Evolutionary conservation across 208 protist genomes (phyloP).

Genomic region (Leishmania tropica): DNA sequence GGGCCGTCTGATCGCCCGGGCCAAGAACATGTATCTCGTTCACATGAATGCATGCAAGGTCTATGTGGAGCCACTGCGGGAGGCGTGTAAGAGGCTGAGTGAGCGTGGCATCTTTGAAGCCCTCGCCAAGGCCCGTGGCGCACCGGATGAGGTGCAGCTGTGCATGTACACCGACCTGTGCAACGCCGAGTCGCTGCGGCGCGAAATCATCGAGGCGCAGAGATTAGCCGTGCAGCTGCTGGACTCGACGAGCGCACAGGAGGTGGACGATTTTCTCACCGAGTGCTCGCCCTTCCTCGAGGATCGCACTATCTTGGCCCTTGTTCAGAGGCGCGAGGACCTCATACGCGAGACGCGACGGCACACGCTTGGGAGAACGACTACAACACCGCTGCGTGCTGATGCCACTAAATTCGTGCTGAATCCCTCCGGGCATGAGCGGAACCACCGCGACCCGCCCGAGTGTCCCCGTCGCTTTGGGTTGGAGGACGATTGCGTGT

Average conservation of each 20-base stretch:
- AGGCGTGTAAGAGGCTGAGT: conserved; percentile 53
- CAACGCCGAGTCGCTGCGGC: conserved; percentile 56
- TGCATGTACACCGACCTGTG: conserved; percentile 78
- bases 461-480: conserved; percentile 11
- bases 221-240: conserved; percentile 39
- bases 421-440: not conserved
- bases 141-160: conserved; percentile 48
- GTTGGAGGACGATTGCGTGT: conserved; percentile 6
- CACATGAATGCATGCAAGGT: conserved; percentile 57
- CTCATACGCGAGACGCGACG: conserved; percentile 25
- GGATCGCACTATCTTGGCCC: conserved; percentile 51
- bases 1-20: conserved; percentile 26
- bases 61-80: conserved; percentile 65
- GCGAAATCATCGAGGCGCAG: conserved; percentile 44
- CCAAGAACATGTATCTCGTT: conserved; percentile 39
- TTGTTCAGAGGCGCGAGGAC: conserved; percentile 63
- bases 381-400: conserved; percentile 19
- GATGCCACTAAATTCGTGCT: not conserved
- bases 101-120: conserved; percentile 58
- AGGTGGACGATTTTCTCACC: conserved; percentile 61
- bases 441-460: conserved; percentile 1
- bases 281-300: conserved; percentile 51
- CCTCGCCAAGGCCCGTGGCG: conserved; percentile 40
- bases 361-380: not conserved
- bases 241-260: conserved; percentile 38